Evolutionary conservation across 1,284 basidiomycete genomes (phyloP), one percentile per base, ranked within the genome.

Genomic region (Golubevia sp.): DNA sequence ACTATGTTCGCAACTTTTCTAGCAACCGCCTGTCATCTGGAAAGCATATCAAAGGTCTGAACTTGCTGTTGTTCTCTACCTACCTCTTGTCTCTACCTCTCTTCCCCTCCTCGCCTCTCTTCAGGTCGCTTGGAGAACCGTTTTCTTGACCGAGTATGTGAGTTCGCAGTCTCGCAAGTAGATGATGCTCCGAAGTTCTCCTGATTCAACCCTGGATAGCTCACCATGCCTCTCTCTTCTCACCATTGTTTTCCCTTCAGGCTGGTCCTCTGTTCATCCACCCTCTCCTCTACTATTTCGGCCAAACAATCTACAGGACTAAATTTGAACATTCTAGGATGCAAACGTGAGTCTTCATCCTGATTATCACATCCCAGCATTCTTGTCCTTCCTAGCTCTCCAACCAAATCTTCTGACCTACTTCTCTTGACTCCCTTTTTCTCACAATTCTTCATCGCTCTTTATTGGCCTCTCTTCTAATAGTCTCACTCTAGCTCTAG

Each of bases 261-360:
- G 86, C 86, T 58, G 97, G 97, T 2, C 96, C 96, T 0, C 87
- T 99, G 59, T 68, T 97, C 76, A 91, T 99, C 74, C 95, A 98
- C 84, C 93, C 96, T 0, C 83, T 95, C 30, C 86, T 97, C 62
- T 96, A 94, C 85, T 86, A 89, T 77, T 88, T 91, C 69, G 90
- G 90, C 0, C 85, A 87, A 54, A 54, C 90, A 25, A 87, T 92
- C 82, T 95, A 91, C 78, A 88, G 92, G 7, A 84, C 85, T 23
- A 84, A 87, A 18, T 90, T 93, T 34, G 85, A 89, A 58, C 91
- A 92, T 74, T 93, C 92, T 74, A 82, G 86, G 54, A 83, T 97
- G 76, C 94, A 97, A 84, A 90, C 88, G 91, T 93, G 66, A 59
- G 67, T 18, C 1, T 51, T 3, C n/a, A n/a, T n/a, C n/a, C n/a